Conservation (phyloP, 2,329 filamentous ascomycete genomes). For the Cercospora sojina region DNA sequence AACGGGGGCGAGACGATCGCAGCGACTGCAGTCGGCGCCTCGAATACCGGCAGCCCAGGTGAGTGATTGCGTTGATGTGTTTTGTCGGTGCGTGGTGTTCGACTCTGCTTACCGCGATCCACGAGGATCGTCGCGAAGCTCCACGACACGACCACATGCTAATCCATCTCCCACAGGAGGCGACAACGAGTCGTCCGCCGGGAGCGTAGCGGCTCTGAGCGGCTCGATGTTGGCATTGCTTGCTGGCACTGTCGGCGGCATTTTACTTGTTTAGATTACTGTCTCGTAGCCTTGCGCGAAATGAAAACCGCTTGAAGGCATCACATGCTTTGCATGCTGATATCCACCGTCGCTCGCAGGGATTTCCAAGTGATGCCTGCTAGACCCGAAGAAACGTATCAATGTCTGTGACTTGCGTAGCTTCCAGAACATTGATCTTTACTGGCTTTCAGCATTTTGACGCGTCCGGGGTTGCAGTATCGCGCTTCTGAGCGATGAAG, state of each 20-base stretch:
- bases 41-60: constrained; percentile 10
- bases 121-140: not conserved
- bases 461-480: rapidly evolving
- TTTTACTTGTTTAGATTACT: constrained; percentile 1
- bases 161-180: constrained; percentile 2
- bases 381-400: not conserved
- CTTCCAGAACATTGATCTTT: not conserved
- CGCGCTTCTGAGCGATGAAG: not conserved
- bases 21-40: constrained; percentile 7
- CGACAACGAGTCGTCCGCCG: not conserved
- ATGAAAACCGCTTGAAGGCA: not conserved
- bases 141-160: not conserved
- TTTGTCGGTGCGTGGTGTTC: not conserved
- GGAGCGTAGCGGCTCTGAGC: not conserved
- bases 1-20: constrained; percentile 13
- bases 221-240: constrained; percentile 4
- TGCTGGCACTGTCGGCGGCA: not conserved
- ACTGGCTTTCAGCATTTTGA: not conserved
- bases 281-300: not conserved
- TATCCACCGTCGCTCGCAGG: not conserved
- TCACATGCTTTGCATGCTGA: not conserved
- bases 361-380: not conserved
- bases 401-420: not conserved
- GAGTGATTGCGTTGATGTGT: not conserved
- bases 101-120: not conserved